A percentile compares a stretch with the other conserved stretches of the same genome.
phyloP scores from a whole-genome alignment of 495 filamentous ascomycete species.

The Daldinia loculata region DNA sequence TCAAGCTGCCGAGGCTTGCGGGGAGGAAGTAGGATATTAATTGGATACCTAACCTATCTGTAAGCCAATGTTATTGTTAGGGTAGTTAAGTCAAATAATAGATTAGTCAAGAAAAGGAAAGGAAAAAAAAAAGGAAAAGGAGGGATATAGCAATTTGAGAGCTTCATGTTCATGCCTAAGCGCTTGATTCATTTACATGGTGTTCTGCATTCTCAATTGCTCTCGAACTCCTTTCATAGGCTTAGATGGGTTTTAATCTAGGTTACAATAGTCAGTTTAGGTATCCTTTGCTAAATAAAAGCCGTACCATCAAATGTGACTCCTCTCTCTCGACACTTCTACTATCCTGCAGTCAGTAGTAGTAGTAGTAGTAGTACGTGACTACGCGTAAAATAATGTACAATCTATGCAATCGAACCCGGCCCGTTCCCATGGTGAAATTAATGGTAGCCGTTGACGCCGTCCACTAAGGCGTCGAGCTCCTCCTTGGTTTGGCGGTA shows the following conservation, averaged over 20 bases:
- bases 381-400: slow-evolving; percentile 19
- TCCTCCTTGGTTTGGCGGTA: slow-evolving; percentile 81
- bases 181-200: not conserved
- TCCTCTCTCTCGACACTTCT: not conserved
- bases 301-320: not conserved
- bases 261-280: slow-evolving; percentile 12
- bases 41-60: not conserved
- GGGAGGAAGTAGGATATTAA: slow-evolving; percentile 48
- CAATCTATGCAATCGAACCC: slow-evolving; percentile 11
- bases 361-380: not conserved
- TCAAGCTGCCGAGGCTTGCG: slow-evolving; percentile 65
- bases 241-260: not conserved
- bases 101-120: not conserved
- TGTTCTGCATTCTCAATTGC: not conserved
- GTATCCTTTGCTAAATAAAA: slow-evolving; percentile 8
- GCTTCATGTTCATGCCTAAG: not conserved
- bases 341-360: not conserved
- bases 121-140: not conserved
- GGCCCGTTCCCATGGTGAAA: slow-evolving; percentile 1
- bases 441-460: slow-evolving; percentile 54
- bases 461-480: slow-evolving; percentile 66
- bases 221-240: not conserved
- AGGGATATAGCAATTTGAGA: not conserved
- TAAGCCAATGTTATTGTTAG: not conserved
- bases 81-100: not conserved